phyloP scores from a whole-genome alignment of 495 filamentous ascomycete species.

The Penicillium nucicola region DNA sequence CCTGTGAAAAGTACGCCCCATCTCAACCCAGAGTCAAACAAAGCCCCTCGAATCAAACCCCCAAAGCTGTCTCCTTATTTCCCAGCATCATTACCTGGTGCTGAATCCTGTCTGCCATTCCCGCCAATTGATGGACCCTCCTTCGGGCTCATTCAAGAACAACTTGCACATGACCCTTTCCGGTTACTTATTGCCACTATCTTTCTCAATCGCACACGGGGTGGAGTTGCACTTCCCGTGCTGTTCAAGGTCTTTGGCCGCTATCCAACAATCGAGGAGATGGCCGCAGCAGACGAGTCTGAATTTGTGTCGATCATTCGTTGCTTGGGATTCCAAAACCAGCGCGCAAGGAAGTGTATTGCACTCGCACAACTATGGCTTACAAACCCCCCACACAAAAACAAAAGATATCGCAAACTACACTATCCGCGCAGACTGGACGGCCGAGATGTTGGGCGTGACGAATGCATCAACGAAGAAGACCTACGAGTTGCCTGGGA shows the following conservation, averaged over 20 bases:
- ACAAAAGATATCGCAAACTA: constrained; percentile 59
- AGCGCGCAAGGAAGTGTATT: constrained; percentile 58
- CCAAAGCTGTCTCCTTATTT: constrained; percentile 50
- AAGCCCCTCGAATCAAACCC: constrained; percentile 17
- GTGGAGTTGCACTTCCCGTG: constrained; percentile 70
- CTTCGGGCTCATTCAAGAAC: constrained; percentile 85
- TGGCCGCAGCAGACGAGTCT: constrained; percentile 55
- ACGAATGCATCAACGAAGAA: constrained; percentile 46
- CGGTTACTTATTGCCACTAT: constrained; percentile 71
- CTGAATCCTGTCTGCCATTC: constrained; percentile 65
- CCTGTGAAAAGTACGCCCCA: constrained; percentile 2
- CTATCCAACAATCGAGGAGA: constrained; percentile 64
- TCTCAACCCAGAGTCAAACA: constrained; percentile 3
- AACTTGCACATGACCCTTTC: constrained; percentile 67
- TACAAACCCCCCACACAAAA: constrained; percentile 54
- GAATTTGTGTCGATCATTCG: constrained; percentile 63
- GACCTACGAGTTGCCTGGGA: constrained; percentile 66
- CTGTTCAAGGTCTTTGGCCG: constrained; percentile 63
- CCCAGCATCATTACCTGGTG: constrained; percentile 36
- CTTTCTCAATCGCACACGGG: constrained; percentile 79
- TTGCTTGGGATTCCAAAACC: constrained; percentile 72
- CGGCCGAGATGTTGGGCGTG: constrained; percentile 50
- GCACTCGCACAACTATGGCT: constrained; percentile 70
- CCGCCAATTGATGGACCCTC: constrained; percentile 57
- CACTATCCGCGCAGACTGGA: constrained; percentile 63